These are phyloP conservation scores for Coniophora puteana DNA, from an alignment of 1,284 basidiomycete genomes.

Conservation along the genomic window DNA sequence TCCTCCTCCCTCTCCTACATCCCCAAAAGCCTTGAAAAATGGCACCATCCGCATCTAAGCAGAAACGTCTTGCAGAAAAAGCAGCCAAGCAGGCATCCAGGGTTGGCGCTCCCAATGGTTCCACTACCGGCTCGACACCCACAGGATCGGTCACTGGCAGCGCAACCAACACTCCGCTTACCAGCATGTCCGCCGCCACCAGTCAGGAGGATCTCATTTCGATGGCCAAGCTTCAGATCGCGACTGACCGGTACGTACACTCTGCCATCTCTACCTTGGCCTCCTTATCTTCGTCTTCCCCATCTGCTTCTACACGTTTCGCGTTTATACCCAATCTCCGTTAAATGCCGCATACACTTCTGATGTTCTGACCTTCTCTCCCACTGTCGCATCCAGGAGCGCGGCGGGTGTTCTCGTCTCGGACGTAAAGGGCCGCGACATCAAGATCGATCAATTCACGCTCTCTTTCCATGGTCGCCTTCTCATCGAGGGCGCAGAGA, in stretches of 20 bases:
- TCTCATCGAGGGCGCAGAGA: slow-evolving; percentile 86
- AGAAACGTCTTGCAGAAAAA: slow-evolving; percentile 87
- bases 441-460: slow-evolving; percentile 96
- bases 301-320: too few species aligned
- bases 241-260: slow-evolving; percentile 73
- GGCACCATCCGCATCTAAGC: slow-evolving; percentile 78
- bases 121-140: slow-evolving; percentile 53
- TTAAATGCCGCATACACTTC: too few species aligned
- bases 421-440: slow-evolving; percentile 89
- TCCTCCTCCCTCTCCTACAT: not conserved
- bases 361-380: too few species aligned
- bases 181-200: slow-evolving; percentile 69
- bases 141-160: slow-evolving; percentile 63
- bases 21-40: slow-evolving; percentile 33
- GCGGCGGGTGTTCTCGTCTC: slow-evolving; percentile 91
- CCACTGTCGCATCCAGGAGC: slow-evolving; percentile 70
- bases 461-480: slow-evolving; percentile 97
- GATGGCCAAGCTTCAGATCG: slow-evolving; percentile 87
- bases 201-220: slow-evolving; percentile 71
- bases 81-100: slow-evolving; percentile 74
- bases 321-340: too few species aligned
- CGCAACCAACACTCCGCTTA: slow-evolving; percentile 72
- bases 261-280: not conserved
- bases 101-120: slow-evolving; percentile 38
- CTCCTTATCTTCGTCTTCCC: too few species aligned